Evolutionary conservation across 768 basidiomycete species (phyloP).

Genomic region (Podaxis carcinomalis): DNA sequence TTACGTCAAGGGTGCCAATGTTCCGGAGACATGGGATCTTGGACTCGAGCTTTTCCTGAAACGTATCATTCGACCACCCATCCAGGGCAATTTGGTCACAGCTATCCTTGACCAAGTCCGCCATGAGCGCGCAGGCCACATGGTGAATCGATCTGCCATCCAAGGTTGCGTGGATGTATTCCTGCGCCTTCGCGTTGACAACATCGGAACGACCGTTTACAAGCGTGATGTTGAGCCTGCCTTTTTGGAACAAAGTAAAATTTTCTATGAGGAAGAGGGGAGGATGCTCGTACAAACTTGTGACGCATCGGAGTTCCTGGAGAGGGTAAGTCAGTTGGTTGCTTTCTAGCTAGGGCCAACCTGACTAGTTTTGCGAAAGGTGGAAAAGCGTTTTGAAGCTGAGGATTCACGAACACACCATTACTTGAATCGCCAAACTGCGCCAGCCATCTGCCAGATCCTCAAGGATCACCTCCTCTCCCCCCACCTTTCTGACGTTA

Average conservation of each 20-base stretch:
- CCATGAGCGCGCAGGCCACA: slow-evolving; percentile 87
- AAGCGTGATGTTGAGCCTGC: slow-evolving; percentile 79
- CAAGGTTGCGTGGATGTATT: slow-evolving; percentile 88
- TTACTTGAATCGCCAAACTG: slow-evolving; percentile 78
- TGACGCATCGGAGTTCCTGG: slow-evolving; percentile 80
- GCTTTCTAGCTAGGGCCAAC: neutral
- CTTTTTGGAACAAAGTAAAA: slow-evolving; percentile 70
- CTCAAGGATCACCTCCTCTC: slow-evolving; percentile 76
- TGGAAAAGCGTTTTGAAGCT: slow-evolving; percentile 72
- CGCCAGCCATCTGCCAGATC: slow-evolving; percentile 62
- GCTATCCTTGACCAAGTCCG: slow-evolving; percentile 87
- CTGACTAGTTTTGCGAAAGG: slow-evolving; percentile 39
- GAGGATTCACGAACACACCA: slow-evolving; percentile 84
- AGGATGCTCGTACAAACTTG: slow-evolving; percentile 63
- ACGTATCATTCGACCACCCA: slow-evolving; percentile 75
- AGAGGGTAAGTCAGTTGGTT: slow-evolving; percentile 48
- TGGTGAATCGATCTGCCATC: slow-evolving; percentile 87
- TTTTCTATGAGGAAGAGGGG: slow-evolving; percentile 79
- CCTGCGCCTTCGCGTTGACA: slow-evolving; percentile 54
- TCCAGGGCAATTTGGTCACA: slow-evolving; percentile 75
- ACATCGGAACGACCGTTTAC: slow-evolving; percentile 62
- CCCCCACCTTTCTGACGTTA: slow-evolving; percentile 68
- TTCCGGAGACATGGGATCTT: slow-evolving; percentile 78
- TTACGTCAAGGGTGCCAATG: slow-evolving; percentile 67
- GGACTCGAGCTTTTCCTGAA: slow-evolving; percentile 81